Evolutionary conservation across 176 grass and related monocot species (phyloP).

Genomic region (Thalia dealbata): DNA sequence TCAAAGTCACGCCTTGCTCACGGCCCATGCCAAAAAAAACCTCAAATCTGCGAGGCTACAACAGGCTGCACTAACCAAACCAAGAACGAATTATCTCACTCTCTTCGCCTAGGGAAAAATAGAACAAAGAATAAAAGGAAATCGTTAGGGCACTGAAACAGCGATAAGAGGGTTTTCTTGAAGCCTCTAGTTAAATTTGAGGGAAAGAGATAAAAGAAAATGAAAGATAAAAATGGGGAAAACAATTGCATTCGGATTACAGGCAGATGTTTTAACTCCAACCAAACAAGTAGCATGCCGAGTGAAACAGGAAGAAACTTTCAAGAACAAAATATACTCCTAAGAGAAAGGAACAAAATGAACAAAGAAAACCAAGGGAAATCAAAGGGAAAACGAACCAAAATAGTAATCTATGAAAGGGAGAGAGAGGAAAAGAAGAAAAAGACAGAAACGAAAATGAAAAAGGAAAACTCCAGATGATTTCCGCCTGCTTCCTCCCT

Average conservation of each 20-base stretch:
- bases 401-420: not conserved
- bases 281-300: not conserved
- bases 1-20: constrained; percentile 30
- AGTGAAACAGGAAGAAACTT: not conserved
- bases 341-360: not conserved
- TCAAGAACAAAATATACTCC: not conserved
- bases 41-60: not conserved
- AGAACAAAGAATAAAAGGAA: not conserved
- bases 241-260: not conserved
- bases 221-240: not conserved
- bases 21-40: constrained; percentile 8
- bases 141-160: not conserved
- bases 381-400: not conserved
- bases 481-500: not conserved
- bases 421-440: not conserved
- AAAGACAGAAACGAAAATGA: not conserved
- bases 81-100: not conserved
- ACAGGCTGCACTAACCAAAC: not conserved
- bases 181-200: not conserved
- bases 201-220: constrained; percentile 2
- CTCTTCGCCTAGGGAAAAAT: not conserved
- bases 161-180: not conserved
- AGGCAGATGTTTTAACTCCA: not conserved
- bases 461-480: not conserved
- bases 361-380: not conserved